phyloP scores from a whole-genome alignment of 2,329 filamentous ascomycete genomes.

The Phyllosticta capitalensis region DNA sequence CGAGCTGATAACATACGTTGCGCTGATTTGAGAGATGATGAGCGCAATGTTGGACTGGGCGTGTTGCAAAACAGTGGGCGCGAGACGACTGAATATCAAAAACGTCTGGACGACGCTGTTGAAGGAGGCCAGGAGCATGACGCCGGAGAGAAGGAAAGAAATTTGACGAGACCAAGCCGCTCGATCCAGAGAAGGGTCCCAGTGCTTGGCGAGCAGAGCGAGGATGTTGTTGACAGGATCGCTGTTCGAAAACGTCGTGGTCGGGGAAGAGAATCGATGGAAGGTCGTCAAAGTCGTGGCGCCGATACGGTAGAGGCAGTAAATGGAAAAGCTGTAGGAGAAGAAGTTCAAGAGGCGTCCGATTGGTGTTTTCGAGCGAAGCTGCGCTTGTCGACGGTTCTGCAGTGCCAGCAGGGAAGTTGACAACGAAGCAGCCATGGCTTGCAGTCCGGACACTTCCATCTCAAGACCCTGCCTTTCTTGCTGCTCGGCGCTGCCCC shows the following conservation, averaged over 20 bases:
- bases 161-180: constrained; percentile 77
- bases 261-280: constrained; percentile 40
- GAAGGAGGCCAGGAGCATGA: constrained; percentile 73
- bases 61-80: constrained; percentile 61
- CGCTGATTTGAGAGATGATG: constrained; percentile 68
- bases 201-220: constrained; percentile 70
- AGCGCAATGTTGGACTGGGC: constrained; percentile 71
- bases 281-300: constrained; percentile 61
- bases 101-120: constrained; percentile 80
- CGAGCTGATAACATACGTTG: constrained; percentile 76
- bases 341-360: constrained; percentile 56
- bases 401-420: constrained; percentile 56
- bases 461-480: constrained; percentile 51
- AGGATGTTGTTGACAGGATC: constrained; percentile 81
- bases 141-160: constrained; percentile 70
- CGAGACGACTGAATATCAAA: constrained; percentile 66
- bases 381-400: constrained; percentile 52
- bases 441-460: constrained; percentile 69
- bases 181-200: constrained; percentile 74
- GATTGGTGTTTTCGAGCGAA: constrained; percentile 55
- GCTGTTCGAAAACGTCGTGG: constrained; percentile 51
- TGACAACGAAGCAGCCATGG: constrained; percentile 65
- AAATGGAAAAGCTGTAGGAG: constrained; percentile 63
- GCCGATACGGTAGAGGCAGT: constrained; percentile 75
- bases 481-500: constrained; percentile 49